Percentiles rank a stretch among this genome's conserved stretches.
These are phyloP conservation scores for Gossypium armourianum DNA, from an alignment of 441 rosid species.

Conservation along the genomic window DNA sequence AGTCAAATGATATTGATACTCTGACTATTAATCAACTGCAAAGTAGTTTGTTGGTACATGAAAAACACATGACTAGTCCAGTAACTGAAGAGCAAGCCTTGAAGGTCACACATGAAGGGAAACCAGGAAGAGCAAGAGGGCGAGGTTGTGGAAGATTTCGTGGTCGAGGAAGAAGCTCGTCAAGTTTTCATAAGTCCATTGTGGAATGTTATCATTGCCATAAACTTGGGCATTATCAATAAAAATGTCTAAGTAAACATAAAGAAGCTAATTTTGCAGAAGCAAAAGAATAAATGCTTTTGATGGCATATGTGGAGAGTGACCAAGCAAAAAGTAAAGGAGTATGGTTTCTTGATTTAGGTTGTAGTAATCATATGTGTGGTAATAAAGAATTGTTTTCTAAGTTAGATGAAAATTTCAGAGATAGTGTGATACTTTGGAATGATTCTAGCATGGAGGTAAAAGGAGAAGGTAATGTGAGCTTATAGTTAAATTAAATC, in stretches of 20 bases:
- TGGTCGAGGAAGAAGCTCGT: background rate
- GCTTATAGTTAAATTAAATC: background rate
- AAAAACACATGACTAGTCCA: background rate
- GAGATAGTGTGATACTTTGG: background rate
- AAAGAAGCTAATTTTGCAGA: background rate
- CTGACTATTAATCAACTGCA: background rate
- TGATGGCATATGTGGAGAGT: too few relatives aligned
- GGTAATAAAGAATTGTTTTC: background rate
- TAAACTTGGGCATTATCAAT: background rate
- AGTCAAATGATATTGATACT: background rate
- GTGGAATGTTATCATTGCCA: background rate
- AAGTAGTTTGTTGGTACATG: background rate
- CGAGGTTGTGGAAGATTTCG: background rate
- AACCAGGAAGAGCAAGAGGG: background rate
- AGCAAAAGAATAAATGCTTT: too few relatives aligned
- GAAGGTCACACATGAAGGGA: background rate
- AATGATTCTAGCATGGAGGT: background rate
- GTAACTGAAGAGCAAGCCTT: background rate
- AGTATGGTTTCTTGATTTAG: too few relatives aligned
- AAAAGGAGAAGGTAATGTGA: background rate
- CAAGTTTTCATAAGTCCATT: background rate
- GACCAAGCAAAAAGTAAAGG: too few relatives aligned
- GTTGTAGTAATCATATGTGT: background rate
- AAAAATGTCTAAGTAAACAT: background rate
- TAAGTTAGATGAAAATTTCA: background rate